A percentile compares a stretch with the other conserved stretches of the same genome.
Conservation (phyloP, 805 yeast genomes). For the Henningerozyma blattae region DNA sequence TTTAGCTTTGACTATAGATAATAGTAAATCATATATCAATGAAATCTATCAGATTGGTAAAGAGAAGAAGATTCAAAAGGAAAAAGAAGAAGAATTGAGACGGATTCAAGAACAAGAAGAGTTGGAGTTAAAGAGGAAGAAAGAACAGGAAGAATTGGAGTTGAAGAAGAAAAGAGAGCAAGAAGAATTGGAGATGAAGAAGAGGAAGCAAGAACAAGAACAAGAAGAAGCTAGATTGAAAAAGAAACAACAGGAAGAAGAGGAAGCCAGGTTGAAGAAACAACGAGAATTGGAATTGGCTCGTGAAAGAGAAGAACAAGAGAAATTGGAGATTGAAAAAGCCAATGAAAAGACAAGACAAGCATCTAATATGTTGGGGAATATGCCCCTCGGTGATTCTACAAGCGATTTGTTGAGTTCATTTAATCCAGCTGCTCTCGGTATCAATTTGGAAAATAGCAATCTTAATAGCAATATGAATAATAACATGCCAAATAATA, state of each 20-base stretch:
- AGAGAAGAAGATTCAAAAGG: conserved; percentile 19
- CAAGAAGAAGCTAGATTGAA: conserved; percentile 7
- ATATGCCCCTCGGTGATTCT: conserved; percentile 8
- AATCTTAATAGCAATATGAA: too few species aligned
- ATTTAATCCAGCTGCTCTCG: background rate
- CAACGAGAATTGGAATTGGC: background rate
- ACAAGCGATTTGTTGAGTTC: conserved; percentile 5
- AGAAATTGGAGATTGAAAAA: background rate
- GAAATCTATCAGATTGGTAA: conserved; percentile 16
- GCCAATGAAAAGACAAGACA: conserved; percentile 1
- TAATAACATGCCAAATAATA: too few species aligned
- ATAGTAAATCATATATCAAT: conserved; percentile 20
- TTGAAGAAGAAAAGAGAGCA: conserved; percentile 2
- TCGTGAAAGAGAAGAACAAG: conserved; percentile 5
- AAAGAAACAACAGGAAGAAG: conserved; percentile 4
- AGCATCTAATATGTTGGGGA: conserved; percentile 6
- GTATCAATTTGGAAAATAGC: too few species aligned
- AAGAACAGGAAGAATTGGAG: conserved; percentile 6
- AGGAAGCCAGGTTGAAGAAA: conserved; percentile 1
- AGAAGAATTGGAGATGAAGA: conserved; percentile 5
- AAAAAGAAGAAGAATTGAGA: conserved; percentile 21
- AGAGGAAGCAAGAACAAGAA: conserved; percentile 1
- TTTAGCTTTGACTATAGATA: conserved; percentile 17
- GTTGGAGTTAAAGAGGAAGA: conserved; percentile 4
- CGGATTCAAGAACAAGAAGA: conserved; percentile 6